Conservation (phyloP, 176 grass and related monocot species). For the Cenchrus fungigraminus region DNA sequence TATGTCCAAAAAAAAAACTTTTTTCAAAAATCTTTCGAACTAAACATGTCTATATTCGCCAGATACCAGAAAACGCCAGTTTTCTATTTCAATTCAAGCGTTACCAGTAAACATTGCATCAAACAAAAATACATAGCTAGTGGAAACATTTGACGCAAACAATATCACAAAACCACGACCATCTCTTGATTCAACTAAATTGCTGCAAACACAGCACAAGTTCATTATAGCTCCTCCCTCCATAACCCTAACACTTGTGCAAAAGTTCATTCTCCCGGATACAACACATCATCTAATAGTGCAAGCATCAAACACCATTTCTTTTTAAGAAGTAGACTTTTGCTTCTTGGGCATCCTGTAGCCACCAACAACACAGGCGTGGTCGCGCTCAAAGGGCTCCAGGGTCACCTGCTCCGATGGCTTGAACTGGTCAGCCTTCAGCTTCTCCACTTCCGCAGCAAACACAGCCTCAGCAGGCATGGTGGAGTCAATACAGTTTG, state of each 20-base stretch:
- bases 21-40: too few species aligned
- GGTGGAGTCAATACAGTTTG: constrained; percentile 85
- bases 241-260: background rate
- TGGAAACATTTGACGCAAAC: too few species aligned
- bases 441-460: constrained; percentile 80
- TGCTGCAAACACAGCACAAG: too few species aligned
- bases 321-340: constrained; percentile 34
- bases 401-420: constrained; percentile 80
- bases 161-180: too few species aligned
- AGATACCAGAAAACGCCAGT: too few species aligned
- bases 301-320: too few species aligned
- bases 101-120: too few species aligned
- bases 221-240: background rate
- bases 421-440: constrained; percentile 90
- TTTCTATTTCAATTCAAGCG: too few species aligned
- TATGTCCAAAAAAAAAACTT: too few species aligned
- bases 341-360: constrained; percentile 88
- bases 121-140: too few species aligned
- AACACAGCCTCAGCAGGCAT: constrained; percentile 76
- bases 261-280: background rate
- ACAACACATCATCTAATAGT: background rate
- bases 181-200: too few species aligned
- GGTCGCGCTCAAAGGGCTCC: constrained; percentile 80
- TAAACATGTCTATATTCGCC: too few species aligned
- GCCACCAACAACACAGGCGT: constrained; percentile 74